Base-by-base conservation (phyloP, 2,329 filamentous ascomycete genomes). In the Coniochaeta pulveracea region DNA sequence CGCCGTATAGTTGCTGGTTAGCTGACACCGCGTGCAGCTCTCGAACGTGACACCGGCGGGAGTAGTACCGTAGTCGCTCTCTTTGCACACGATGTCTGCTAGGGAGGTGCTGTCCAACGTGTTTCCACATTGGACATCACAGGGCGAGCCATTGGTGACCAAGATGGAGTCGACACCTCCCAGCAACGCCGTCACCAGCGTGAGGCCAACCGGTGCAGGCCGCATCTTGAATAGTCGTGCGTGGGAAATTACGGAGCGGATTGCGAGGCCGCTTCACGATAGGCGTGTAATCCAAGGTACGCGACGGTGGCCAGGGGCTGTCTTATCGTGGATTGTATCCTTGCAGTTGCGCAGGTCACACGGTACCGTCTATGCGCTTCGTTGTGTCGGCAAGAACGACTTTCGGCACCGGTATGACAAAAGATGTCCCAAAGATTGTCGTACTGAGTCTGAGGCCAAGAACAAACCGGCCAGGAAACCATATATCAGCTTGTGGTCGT, bases 91-190 rank as follows among this genome's bases (percentile, higher is more conserved):
- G 25, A 74, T 52, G 40, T 73, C 68, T 34, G 57, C 53, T 4
- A 42, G 26, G 2, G 61, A 54, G 0, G 68, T 73, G 5, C 53
- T 43, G 10, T 56, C 51, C 23, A 69, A 56, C 4, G 66, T 61
- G 37, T 75, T 76, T 47, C 71, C 71, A 48, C 71, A 76, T 21
- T 58, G 51, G 17, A 52, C 49, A 22, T 54, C 50, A 50, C 71
- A 76, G 11, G 64, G 60, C 15, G 71, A 76, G 21, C 53, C 52
- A 0, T 56, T 43, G 0, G 64, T 52, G 26, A 67, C 64, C 19
- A 67, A 48, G 16, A 74, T 40, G 25, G 49, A 51, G 15, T 34
- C 37, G 7, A 46, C 47, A 35, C 46, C 37, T 30, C 40, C 38
- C 19, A 36, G 39, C 6, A 41, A 37, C 18, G 38, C 35, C 8